phyloP scores from a whole-genome alignment of 2,329 filamentous ascomycete genomes.

The Verticillium nubilum region DNA sequence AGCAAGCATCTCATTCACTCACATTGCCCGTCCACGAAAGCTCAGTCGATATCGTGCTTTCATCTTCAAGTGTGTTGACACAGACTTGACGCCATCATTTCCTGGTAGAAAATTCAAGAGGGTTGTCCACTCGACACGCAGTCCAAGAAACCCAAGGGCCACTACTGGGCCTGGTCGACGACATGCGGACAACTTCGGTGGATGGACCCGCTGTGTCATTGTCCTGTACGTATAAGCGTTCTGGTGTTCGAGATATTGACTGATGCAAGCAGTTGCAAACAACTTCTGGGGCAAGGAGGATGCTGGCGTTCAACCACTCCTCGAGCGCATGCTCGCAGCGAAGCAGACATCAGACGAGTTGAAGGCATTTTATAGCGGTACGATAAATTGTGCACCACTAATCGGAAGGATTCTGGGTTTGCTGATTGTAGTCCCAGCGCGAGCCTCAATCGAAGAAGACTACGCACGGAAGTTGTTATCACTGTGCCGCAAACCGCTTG shows the following conservation, averaged over 20 bases:
- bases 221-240: slow-evolving; percentile 50
- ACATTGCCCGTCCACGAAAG: background rate
- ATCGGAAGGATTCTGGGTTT: background rate
- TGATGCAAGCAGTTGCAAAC: slow-evolving; percentile 70
- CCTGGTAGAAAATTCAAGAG: background rate
- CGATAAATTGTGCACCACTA: background rate
- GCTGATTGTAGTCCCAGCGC: slow-evolving; percentile 46
- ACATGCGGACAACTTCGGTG: slow-evolving; percentile 56
- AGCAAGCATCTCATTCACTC: background rate
- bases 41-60: background rate
- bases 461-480: slow-evolving; percentile 85
- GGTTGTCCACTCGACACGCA: background rate
- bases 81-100: background rate
- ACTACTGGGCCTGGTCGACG: slow-evolving; percentile 7
- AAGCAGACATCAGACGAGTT: slow-evolving; percentile 95
- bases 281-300: slow-evolving; percentile 99
- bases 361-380: slow-evolving; percentile 82
- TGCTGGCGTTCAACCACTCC: slow-evolving; percentile 83
- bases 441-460: slow-evolving; percentile 92
- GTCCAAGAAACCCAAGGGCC: no score
- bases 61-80: background rate
- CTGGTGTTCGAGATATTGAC: background rate
- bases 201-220: slow-evolving; percentile 61
- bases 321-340: slow-evolving; percentile 90
- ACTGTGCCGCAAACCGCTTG: slow-evolving; percentile 81